Percentiles rank a stretch among this genome's conserved stretches.
Evolutionary conservation across 2,329 filamentous ascomycete species (phyloP).

Genomic region (Rhinocladiella mackenziei): DNA sequence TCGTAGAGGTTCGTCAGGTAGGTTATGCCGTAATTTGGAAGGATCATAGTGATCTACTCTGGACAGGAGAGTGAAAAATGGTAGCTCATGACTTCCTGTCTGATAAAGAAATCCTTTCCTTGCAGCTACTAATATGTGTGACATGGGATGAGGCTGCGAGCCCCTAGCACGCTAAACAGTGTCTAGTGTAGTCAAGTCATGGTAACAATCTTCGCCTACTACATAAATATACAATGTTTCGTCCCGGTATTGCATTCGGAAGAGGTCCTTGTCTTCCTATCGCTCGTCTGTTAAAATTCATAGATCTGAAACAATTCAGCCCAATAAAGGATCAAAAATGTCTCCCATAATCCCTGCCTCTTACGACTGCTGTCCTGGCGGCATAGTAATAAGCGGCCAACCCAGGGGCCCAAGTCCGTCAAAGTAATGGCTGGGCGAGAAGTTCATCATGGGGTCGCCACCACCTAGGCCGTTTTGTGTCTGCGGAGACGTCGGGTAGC

Average conservation of each 20-base stretch:
- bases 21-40: no score
- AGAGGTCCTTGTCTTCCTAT: no score
- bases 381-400: slow-evolving; percentile 23
- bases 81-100: no score
- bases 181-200: no score
- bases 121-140: no score
- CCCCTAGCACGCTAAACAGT: no score
- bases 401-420: slow-evolving; percentile 14
- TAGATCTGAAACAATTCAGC: background rate
- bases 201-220: no score
- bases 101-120: no score
- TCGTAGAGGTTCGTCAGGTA: slow-evolving; percentile 18
- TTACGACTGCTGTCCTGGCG: slow-evolving; percentile 11
- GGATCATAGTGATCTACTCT: no score
- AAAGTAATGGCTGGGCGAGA: slow-evolving; percentile 21
- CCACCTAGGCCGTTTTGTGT: slow-evolving; percentile 10
- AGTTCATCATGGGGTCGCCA: slow-evolving; percentile 17
- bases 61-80: no score
- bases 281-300: no score
- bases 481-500: slow-evolving; percentile 19
- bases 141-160: no score
- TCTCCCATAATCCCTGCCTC: background rate
- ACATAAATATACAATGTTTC: background rate
- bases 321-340: background rate
- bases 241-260: background rate